Percentiles rank a stretch among this genome's conserved stretches.
Evolutionary conservation across 2,329 filamentous ascomycete genomes (phyloP).

Genomic region (Phyllosticta citribraziliensis): DNA sequence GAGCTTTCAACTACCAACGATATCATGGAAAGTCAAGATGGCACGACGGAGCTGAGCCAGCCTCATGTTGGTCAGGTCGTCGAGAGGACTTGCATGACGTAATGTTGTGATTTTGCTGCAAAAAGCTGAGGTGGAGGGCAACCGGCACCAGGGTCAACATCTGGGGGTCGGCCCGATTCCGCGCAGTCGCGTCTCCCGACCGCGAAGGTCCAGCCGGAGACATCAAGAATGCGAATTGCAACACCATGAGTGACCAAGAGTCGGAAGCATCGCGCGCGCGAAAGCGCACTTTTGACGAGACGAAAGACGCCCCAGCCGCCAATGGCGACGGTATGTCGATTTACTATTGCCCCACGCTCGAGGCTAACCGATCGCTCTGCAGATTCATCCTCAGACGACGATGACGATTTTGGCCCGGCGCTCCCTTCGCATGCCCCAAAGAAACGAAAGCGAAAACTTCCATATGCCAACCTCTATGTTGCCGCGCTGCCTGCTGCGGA

Average conservation of each 20-base stretch:
- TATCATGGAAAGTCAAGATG: too few relatives aligned
- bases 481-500: constrained; percentile 72
- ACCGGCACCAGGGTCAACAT: not conserved
- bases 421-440: constrained; percentile 70
- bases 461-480: constrained; percentile 91
- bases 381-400: constrained; percentile 60
- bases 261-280: not conserved
- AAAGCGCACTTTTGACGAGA: constrained; percentile 7
- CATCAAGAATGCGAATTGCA: not conserved
- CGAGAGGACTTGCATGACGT: not conserved
- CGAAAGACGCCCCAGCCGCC: not conserved
- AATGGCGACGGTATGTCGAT: constrained; percentile 1
- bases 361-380: not conserved
- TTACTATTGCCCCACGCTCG: not conserved
- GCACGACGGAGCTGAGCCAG: too few relatives aligned
- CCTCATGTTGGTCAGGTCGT: too few relatives aligned
- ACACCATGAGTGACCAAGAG: not conserved
- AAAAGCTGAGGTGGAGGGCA: not conserved
- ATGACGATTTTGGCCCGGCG: constrained; percentile 85
- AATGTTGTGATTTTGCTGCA: not conserved
- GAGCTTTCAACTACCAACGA: too few relatives aligned
- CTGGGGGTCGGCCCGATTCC: not conserved
- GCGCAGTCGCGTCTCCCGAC: not conserved
- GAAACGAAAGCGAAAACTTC: constrained; percentile 84
- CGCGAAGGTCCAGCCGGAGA: not conserved